Evolutionary conservation across 495 filamentous ascomycete species (phyloP).

Genomic region (Aspergillus taichungensis): DNA sequence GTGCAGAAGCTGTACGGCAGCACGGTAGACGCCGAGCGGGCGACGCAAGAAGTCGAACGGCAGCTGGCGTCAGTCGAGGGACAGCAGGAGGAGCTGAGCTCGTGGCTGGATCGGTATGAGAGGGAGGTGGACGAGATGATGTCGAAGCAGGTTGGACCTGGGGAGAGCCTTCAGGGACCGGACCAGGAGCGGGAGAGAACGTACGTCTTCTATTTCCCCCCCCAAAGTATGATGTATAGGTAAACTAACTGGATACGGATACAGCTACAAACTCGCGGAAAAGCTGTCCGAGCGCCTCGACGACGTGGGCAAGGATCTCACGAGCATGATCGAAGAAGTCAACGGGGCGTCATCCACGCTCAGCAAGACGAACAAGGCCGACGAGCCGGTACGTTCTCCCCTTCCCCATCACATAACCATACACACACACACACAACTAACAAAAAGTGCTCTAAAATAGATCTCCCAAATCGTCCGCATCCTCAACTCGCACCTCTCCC

Average conservation of each 20-base stretch:
- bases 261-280: conserved; percentile 77
- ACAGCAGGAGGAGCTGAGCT: conserved; percentile 80
- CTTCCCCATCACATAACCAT: not conserved
- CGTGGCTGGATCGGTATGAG: conserved; percentile 84
- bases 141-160: conserved; percentile 53
- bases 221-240: not conserved
- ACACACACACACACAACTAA: not conserved
- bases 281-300: conserved; percentile 78
- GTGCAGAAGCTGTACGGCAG: conserved; percentile 80
- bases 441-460: conserved; percentile 33
- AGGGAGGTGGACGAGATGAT: conserved; percentile 80
- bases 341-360: conserved; percentile 76
- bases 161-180: conserved; percentile 69
- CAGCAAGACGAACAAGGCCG: conserved; percentile 77
- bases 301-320: conserved; percentile 83
- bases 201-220: conserved; percentile 26
- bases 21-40: conserved; percentile 85
- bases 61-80: conserved; percentile 81
- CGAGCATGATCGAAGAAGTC: conserved; percentile 95
- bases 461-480: conserved; percentile 89
- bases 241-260: conserved; percentile 11
- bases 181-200: conserved; percentile 93
- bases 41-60: conserved; percentile 82
- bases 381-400: conserved; percentile 72
- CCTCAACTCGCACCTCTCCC: conserved; percentile 80